Evolutionary conservation across 257 asterid genomes (phyloP).

Genomic region (Galeopsis tetrahit): DNA sequence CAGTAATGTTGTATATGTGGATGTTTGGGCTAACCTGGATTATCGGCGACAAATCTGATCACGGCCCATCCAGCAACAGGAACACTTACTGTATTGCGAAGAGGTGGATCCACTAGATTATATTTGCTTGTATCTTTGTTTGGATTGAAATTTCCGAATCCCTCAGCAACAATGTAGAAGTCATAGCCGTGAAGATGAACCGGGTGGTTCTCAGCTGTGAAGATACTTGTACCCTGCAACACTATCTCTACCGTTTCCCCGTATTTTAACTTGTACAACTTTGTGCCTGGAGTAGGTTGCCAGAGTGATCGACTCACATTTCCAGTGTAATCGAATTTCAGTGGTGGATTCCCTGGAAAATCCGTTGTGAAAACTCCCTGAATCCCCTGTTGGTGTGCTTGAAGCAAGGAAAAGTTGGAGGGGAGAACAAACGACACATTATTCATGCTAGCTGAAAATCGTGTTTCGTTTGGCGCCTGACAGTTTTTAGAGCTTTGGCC

Average conservation of each 20-base stretch:
- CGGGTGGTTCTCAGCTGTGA: slow-evolving; percentile 87
- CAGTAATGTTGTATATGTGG: neutral
- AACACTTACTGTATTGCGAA: slow-evolving; percentile 74
- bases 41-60: slow-evolving; percentile 88
- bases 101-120: slow-evolving; percentile 86
- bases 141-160: slow-evolving; percentile 83
- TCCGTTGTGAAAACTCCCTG: slow-evolving; percentile 84
- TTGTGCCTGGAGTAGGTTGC: slow-evolving; percentile 76
- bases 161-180: slow-evolving; percentile 80
- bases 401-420: slow-evolving; percentile 68
- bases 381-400: slow-evolving; percentile 77
- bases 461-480: slow-evolving; percentile 91
- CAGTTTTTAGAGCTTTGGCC: slow-evolving; percentile 58
- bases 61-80: slow-evolving; percentile 95
- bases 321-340: slow-evolving; percentile 76
- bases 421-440: slow-evolving; percentile 83
- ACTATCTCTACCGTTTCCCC: slow-evolving; percentile 82
- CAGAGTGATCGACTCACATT: slow-evolving; percentile 79
- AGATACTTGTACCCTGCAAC: slow-evolving; percentile 81
- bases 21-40: slow-evolving; percentile 70
- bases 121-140: slow-evolving; percentile 61
- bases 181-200: slow-evolving; percentile 95
- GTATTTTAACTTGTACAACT: slow-evolving; percentile 58
- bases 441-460: slow-evolving; percentile 92
- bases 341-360: slow-evolving; percentile 74